These are phyloP conservation scores for Plasmodium malariae DNA, from an alignment of 169 alveolate species.

Conservation along the genomic window DNA sequence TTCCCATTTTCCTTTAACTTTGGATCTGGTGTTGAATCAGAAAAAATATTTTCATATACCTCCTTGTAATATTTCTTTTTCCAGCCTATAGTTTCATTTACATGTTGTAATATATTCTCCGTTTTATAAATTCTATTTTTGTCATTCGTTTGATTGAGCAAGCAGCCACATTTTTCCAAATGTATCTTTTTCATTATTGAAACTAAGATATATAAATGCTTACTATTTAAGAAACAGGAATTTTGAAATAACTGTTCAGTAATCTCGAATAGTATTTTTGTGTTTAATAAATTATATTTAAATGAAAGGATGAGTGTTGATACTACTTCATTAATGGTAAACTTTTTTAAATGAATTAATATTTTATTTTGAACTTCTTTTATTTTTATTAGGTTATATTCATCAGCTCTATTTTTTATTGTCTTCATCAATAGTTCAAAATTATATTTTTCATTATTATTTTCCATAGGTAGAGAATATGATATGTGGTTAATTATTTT, in stretches of 20 bases:
- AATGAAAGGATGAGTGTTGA: conserved; percentile 43
- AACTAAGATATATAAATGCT: conserved; percentile 41
- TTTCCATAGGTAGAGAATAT: conserved; percentile 11
- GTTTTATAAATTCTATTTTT: not conserved
- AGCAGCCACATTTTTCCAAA: not conserved
- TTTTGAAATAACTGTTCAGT: conserved; percentile 28
- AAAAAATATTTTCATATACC: conserved; percentile 8
- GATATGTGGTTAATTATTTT: conserved; percentile 33
- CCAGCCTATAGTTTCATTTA: conserved; percentile 53
- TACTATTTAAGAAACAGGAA: conserved; percentile 62
- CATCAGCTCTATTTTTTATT: conserved; percentile 66
- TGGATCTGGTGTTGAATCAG: not conserved
- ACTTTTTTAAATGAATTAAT: conserved; percentile 39
- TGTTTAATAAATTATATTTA: conserved; percentile 50
- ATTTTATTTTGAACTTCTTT: conserved; percentile 63
- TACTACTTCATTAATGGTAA: conserved; percentile 48
- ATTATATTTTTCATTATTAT: conserved; percentile 44
- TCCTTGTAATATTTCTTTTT: conserved; percentile 29
- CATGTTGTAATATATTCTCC: conserved; percentile 1
- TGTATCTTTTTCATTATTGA: conserved; percentile 13
- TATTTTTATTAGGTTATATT: conserved; percentile 63
- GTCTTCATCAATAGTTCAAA: conserved; percentile 66
- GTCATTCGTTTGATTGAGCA: not conserved
- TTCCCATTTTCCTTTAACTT: not conserved
- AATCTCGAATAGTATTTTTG: conserved; percentile 10